phyloP scores from a whole-genome alignment of 148 eudicot genomes.

The Hydrangea macrophylla region DNA sequence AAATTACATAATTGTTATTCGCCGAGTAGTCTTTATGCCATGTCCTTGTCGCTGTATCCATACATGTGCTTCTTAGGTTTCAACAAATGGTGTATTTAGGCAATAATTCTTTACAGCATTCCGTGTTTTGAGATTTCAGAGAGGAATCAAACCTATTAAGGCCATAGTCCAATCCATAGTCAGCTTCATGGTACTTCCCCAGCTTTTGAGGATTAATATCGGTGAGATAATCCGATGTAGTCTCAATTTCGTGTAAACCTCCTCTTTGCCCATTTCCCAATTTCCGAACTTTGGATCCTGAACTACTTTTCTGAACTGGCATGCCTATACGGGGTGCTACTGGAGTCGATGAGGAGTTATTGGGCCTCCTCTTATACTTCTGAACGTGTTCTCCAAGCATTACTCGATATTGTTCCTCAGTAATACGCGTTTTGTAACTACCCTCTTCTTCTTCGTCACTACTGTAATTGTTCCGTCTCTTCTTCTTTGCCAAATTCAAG shows the following conservation, averaged over 20 bases:
- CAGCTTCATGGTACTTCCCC: slow-evolving; percentile 45
- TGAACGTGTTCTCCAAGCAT: slow-evolving; percentile 93
- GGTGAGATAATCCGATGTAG: slow-evolving; percentile 38
- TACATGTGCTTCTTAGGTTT: too few relatives aligned
- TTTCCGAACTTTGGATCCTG: slow-evolving; percentile 47
- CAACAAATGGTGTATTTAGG: too few relatives aligned
- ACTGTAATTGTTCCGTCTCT: slow-evolving; percentile 49
- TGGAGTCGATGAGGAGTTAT: slow-evolving; percentile 55
- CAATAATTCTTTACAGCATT: slow-evolving; percentile 1
- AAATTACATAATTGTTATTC: too few relatives aligned
- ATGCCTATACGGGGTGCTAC: slow-evolving; percentile 44
- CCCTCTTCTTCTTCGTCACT: slow-evolving; percentile 75
- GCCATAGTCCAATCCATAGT: slow-evolving; percentile 49
- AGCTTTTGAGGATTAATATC: slow-evolving; percentile 38
- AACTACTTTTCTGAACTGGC: slow-evolving; percentile 41
- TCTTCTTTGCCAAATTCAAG: slow-evolving; percentile 37
- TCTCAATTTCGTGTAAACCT: slow-evolving; percentile 52
- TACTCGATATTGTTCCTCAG: slow-evolving; percentile 76
- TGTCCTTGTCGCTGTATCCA: too few relatives aligned
- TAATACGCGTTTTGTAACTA: slow-evolving; percentile 40
- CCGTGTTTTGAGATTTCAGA: slow-evolving; percentile 1
- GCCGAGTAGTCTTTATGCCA: too few relatives aligned
- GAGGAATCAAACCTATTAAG: slow-evolving; percentile 54
- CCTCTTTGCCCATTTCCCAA: slow-evolving; percentile 45
- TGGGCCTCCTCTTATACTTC: slow-evolving; percentile 74